Conservation (phyloP, 208 protist species). For the Leishmania mexicana region DNA sequence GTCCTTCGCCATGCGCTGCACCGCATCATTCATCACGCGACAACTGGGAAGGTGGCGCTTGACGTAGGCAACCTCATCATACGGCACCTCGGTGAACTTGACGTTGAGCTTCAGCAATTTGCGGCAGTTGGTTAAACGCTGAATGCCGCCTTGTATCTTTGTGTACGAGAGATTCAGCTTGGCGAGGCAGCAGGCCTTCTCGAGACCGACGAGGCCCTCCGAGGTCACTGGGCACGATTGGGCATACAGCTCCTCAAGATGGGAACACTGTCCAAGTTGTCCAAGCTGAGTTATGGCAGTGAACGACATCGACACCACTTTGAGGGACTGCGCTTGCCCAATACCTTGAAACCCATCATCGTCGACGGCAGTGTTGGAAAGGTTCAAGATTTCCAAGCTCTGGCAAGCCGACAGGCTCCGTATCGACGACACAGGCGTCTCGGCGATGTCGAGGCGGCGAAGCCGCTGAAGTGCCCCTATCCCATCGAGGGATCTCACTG, state of each 20-base stretch:
- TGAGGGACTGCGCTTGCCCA: slow-evolving; percentile 16
- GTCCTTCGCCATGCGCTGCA: slow-evolving; percentile 10
- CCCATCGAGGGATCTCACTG: slow-evolving; percentile 28
- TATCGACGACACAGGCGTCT: slow-evolving; percentile 26
- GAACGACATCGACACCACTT: slow-evolving; percentile 26
- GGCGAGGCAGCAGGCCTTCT: slow-evolving; percentile 14
- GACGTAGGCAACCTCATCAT: slow-evolving; percentile 28
- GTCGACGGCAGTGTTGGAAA: slow-evolving; percentile 31
- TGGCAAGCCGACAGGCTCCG: slow-evolving; percentile 15
- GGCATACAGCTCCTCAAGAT: slow-evolving; percentile 37
- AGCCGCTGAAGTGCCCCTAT: slow-evolving; percentile 18
- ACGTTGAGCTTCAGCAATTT: slow-evolving; percentile 36
- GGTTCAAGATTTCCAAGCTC: slow-evolving; percentile 31
- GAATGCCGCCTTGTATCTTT: slow-evolving; percentile 17
- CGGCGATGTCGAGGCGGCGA: slow-evolving; percentile 35
- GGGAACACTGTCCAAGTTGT: slow-evolving; percentile 25
- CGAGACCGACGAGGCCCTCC: slow-evolving; percentile 30
- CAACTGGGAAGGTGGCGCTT: slow-evolving; percentile 24
- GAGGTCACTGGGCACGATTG: slow-evolving; percentile 27
- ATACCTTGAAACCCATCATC: slow-evolving; percentile 32
- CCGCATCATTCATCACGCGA: slow-evolving; percentile 27
- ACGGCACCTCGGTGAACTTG: slow-evolving; percentile 27
- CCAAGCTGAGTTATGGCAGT: slow-evolving; percentile 27
- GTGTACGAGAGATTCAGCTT: slow-evolving; percentile 47
- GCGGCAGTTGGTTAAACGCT: slow-evolving; percentile 9